Evolutionary conservation across 768 basidiomycete genomes (phyloP).

Genomic region (Mycena metata): DNA sequence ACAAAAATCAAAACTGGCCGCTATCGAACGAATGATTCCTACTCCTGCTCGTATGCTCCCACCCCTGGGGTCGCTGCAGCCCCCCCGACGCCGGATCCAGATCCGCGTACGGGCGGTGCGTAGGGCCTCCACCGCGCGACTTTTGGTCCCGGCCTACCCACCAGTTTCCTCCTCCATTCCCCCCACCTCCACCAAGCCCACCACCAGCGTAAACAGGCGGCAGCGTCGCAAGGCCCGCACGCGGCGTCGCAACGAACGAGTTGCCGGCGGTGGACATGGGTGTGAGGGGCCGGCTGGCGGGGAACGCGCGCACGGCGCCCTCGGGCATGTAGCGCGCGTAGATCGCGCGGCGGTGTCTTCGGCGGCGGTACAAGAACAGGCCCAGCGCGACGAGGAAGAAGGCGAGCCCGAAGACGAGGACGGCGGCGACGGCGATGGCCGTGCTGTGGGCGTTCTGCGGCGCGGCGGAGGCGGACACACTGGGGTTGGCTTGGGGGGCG

Average conservation of each 20-base stretch:
- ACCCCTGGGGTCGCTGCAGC: constrained; percentile 28
- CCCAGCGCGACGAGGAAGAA: constrained; percentile 21
- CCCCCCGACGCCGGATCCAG: constrained; percentile 23
- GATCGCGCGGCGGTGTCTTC: constrained; percentile 29
- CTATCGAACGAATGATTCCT: no score
- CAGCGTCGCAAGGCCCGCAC: neutral
- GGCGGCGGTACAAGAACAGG: constrained; percentile 26
- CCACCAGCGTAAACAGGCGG: constrained; percentile 15
- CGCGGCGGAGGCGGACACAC: neutral
- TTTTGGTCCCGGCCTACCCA: constrained; percentile 33
- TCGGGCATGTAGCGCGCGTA: constrained; percentile 33
- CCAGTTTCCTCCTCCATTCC: constrained; percentile 1
- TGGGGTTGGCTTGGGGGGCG: neutral
- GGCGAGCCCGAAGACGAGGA: constrained; percentile 21
- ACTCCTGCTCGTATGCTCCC: constrained; percentile 14
- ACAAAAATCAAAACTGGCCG: no score
- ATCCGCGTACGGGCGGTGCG: constrained; percentile 28
- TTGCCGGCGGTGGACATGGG: neutral
- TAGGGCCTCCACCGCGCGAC: constrained; percentile 6
- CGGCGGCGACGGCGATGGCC: constrained; percentile 29
- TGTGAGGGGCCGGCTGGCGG: neutral
- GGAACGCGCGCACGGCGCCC: constrained; percentile 31
- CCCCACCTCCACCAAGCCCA: neutral
- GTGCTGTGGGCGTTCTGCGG: constrained; percentile 2
- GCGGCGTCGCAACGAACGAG: constrained; percentile 13